Evolutionary conservation across 2,329 filamentous ascomycete species (phyloP).

Genomic region (Sarocladium strictum): DNA sequence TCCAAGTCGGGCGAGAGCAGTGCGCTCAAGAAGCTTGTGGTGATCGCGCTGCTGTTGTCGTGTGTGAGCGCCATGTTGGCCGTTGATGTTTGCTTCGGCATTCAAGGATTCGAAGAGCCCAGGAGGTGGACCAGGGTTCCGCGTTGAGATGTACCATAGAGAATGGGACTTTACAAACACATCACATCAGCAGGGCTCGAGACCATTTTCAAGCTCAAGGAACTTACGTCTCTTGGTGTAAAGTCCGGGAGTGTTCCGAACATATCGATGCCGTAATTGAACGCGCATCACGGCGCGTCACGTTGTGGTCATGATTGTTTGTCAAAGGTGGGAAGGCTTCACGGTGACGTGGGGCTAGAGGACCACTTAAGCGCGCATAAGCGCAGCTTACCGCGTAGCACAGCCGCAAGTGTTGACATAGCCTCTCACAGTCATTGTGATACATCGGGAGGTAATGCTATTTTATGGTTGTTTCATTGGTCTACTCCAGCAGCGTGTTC

Average conservation of each 20-base stretch:
- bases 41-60: constrained; percentile 32
- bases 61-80: constrained; percentile 20
- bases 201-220: neutral
- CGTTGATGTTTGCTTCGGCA: constrained; percentile 23
- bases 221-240: constrained; percentile 62
- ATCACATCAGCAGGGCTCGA: neutral
- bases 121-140: constrained; percentile 37
- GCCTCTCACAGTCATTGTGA: neutral
- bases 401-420: neutral
- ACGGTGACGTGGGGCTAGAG: neutral
- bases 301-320: neutral
- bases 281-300: constrained; percentile 6
- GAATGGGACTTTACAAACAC: constrained; percentile 54
- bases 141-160: constrained; percentile 66
- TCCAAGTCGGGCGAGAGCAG: constrained; percentile 62
- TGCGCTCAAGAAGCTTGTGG: constrained; percentile 46
- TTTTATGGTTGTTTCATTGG: constrained; percentile 4
- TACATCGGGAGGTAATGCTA: neutral
- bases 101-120: constrained; percentile 27
- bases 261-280: constrained; percentile 32
- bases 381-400: neutral
- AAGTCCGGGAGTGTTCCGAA: constrained; percentile 61
- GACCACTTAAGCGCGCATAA: neutral
- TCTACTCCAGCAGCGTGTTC: too few relatives aligned
- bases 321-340: neutral